Conservation (phyloP, 163 green algal species). For the Chloroidium sp. region DNA sequence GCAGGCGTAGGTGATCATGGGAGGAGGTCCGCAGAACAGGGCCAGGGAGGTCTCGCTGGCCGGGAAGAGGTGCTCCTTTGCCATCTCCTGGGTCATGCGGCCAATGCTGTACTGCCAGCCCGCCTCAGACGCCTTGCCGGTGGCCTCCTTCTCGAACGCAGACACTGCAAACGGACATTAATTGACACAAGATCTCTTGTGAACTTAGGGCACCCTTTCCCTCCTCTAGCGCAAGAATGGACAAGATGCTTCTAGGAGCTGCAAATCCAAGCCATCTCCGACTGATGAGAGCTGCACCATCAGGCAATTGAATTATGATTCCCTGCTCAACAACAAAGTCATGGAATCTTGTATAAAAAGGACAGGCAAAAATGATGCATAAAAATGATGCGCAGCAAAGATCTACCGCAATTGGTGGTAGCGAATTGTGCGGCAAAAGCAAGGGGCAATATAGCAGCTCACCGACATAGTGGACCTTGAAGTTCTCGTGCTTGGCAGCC, state of each 20-base stretch:
- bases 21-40: constrained; percentile 59
- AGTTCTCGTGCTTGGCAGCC: constrained; percentile 16
- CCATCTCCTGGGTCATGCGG: constrained; percentile 62
- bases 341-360: not conserved
- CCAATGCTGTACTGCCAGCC: constrained; percentile 37
- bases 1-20: constrained; percentile 74
- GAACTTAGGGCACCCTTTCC: not conserved
- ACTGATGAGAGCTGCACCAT: no score
- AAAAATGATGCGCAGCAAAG: no score
- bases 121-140: constrained; percentile 26
- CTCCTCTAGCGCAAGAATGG: not conserved
- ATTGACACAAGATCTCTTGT: constrained; percentile 18
- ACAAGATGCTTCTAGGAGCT: not conserved
- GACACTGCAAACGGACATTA: constrained; percentile 23
- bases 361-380: no score
- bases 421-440: no score
- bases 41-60: constrained; percentile 29
- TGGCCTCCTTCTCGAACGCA: constrained; percentile 61
- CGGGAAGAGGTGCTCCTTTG: constrained; percentile 43
- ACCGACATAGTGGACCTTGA: not conserved
- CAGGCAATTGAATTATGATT: no score
- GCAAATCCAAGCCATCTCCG: not conserved
- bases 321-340: not conserved
- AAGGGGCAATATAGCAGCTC: not conserved
- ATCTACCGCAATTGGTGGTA: no score